Evolutionary conservation across 768 basidiomycete species (phyloP).

Genomic region (Mycena chlorophos): DNA sequence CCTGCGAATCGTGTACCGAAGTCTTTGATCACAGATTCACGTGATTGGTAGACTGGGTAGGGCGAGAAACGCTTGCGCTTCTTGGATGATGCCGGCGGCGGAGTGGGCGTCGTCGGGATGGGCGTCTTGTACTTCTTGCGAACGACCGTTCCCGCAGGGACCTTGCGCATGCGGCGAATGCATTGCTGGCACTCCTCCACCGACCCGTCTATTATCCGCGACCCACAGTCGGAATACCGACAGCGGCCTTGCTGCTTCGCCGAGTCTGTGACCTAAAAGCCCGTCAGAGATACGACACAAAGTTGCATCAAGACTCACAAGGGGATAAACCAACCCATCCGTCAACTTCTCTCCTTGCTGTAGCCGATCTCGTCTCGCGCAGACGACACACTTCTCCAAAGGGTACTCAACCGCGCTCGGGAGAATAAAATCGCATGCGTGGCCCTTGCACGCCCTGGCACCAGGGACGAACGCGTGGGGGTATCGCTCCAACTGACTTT

Average conservation of each 20-base stretch:
- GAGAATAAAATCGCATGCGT: slow-evolving; percentile 36
- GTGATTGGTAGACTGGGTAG: slow-evolving; percentile 38
- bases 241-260: slow-evolving; percentile 20
- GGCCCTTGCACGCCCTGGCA: slow-evolving; percentile 40
- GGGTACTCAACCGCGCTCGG: slow-evolving; percentile 39
- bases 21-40: slow-evolving; percentile 30
- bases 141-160: slow-evolving; percentile 9
- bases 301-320: slow-evolving; percentile 7
- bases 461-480: slow-evolving; percentile 23
- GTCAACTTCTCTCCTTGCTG: slow-evolving; percentile 16
- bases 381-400: slow-evolving; percentile 41
- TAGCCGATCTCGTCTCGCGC: slow-evolving; percentile 31
- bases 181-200: slow-evolving; percentile 32
- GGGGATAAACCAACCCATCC: slow-evolving; percentile 3
- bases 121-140: slow-evolving; percentile 5
- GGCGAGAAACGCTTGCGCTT: slow-evolving; percentile 24
- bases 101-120: neutral
- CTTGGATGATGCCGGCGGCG: slow-evolving; percentile 12
- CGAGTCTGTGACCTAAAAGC: slow-evolving; percentile 10
- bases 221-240: slow-evolving; percentile 28
- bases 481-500: neutral
- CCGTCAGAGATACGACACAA: slow-evolving; percentile 4
- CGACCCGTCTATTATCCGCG: slow-evolving; percentile 13
- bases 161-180: slow-evolving; percentile 23
- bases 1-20: slow-evolving; percentile 27